phyloP scores from a whole-genome alignment of 225 moss, liverwort and hornwort genomes.

The Ulota crispa region DNA sequence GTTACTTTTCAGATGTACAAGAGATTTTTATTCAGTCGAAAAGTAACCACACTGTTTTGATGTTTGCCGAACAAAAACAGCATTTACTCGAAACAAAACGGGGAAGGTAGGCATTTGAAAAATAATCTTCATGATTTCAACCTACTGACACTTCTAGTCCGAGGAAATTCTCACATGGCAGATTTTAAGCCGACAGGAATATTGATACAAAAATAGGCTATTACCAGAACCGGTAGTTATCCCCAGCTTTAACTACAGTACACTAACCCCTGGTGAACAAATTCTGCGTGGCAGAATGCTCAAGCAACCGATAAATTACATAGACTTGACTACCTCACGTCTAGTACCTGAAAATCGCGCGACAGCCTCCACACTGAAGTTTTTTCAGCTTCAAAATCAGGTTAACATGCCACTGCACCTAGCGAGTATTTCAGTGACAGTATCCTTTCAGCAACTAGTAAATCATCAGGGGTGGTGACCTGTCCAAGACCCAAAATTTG shows the following conservation, averaged over 20 bases:
- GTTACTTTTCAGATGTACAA: background rate
- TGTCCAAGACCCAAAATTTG: conserved; percentile 19
- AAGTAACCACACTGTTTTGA: background rate
- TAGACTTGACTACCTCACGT: conserved; percentile 13
- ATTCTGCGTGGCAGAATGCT: background rate
- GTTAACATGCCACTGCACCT: conserved; percentile 24
- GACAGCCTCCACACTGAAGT: background rate
- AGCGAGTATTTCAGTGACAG: conserved; percentile 38
- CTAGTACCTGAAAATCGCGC: conserved; percentile 14
- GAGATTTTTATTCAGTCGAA: background rate
- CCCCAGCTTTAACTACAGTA: background rate
- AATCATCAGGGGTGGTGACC: conserved; percentile 79
- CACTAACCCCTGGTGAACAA: background rate
- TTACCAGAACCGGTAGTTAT: background rate
- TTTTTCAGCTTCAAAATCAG: background rate
- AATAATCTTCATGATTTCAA: background rate
- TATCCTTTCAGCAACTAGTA: conserved; percentile 77
- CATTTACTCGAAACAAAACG: background rate
- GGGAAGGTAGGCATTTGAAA: background rate
- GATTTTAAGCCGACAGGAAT: background rate
- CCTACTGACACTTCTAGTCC: background rate
- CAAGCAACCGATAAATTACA: background rate
- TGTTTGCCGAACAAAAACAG: background rate
- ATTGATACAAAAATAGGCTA: background rate
- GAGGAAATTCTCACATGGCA: background rate